Conservation (phyloP, 345 rosid species). For the Toxicodendron radicans region DNA sequence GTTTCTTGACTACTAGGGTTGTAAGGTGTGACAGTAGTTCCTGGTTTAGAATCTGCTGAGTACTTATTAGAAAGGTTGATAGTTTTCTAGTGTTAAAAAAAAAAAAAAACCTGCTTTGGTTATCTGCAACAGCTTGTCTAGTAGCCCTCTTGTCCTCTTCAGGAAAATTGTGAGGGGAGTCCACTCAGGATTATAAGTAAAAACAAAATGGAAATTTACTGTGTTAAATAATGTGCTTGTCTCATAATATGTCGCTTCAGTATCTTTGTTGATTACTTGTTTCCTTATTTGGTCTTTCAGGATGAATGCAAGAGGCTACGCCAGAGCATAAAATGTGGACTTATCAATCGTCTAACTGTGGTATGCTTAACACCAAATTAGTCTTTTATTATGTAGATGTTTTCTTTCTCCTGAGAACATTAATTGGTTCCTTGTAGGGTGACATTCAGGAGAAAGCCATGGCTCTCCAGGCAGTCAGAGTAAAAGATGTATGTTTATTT, state of each 20-base stretch:
- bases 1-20: neutral
- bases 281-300: conserved; percentile 40
- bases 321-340: conserved; percentile 97
- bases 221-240: neutral
- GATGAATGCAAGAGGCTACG: conserved; percentile 98
- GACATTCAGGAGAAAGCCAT: conserved; percentile 92
- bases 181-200: neutral
- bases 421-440: conserved; percentile 55
- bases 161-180: neutral
- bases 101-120: neutral
- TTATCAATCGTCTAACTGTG: conserved; percentile 85
- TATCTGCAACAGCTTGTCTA: neutral
- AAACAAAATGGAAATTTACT: neutral
- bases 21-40: neutral
- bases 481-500: conserved; percentile 74
- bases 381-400: neutral
- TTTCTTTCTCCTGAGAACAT: conserved; percentile 14
- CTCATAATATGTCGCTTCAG: neutral
- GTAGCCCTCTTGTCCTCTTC: neutral
- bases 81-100: neutral
- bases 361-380: conserved; percentile 34
- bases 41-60: too few relatives aligned
- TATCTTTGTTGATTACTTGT: conserved; percentile 13
- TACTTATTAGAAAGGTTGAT: neutral
- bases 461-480: conserved; percentile 87